phyloP scores from a whole-genome alignment of 2,329 filamentous ascomycete species.

The Neophaeococcomyces mojaviensis region DNA sequence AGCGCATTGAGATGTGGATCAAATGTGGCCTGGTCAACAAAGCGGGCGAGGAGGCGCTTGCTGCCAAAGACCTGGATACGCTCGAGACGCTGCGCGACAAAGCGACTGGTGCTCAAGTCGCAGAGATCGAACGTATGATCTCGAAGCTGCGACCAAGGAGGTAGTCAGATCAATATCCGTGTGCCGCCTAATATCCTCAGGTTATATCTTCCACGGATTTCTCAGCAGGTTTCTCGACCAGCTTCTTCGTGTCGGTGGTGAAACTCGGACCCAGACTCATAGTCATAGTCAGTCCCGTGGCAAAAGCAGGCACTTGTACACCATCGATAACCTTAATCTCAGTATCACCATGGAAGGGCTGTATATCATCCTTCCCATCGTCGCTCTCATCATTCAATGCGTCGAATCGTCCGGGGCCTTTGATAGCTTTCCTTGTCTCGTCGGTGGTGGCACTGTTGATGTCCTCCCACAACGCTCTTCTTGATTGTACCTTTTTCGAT shows the following conservation, averaged over 20 bases:
- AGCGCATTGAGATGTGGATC: slow-evolving; percentile 84
- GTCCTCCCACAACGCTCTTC: slow-evolving; percentile 39
- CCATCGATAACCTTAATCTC: slow-evolving; percentile 17
- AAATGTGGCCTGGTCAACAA: slow-evolving; percentile 86
- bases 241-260: slow-evolving; percentile 1
- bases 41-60: slow-evolving; percentile 85
- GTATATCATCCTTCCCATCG: slow-evolving; percentile 31
- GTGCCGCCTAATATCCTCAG: slow-evolving; percentile 3
- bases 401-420: slow-evolving; percentile 36
- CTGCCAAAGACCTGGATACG: slow-evolving; percentile 67
- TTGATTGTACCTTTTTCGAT: slow-evolving; percentile 41
- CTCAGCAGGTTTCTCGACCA: neutral
- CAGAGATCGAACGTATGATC: slow-evolving; percentile 77
- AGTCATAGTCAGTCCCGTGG: slow-evolving; percentile 7
- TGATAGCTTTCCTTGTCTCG: slow-evolving; percentile 15
- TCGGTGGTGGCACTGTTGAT: slow-evolving; percentile 29
- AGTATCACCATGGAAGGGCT: slow-evolving; percentile 7
- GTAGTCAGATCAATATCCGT: slow-evolving; percentile 19
- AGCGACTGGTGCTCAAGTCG: slow-evolving; percentile 60
- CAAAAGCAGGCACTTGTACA: slow-evolving; percentile 11
- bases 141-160: slow-evolving; percentile 44
- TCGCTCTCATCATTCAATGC: slow-evolving; percentile 44
- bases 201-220: slow-evolving; percentile 6
- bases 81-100: slow-evolving; percentile 67
- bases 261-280: neutral